A percentile compares a stretch with the other conserved stretches of the same genome.
Evolutionary conservation across 2,329 filamentous ascomycete species (phyloP).

Genomic region (Alternaria rosae): DNA sequence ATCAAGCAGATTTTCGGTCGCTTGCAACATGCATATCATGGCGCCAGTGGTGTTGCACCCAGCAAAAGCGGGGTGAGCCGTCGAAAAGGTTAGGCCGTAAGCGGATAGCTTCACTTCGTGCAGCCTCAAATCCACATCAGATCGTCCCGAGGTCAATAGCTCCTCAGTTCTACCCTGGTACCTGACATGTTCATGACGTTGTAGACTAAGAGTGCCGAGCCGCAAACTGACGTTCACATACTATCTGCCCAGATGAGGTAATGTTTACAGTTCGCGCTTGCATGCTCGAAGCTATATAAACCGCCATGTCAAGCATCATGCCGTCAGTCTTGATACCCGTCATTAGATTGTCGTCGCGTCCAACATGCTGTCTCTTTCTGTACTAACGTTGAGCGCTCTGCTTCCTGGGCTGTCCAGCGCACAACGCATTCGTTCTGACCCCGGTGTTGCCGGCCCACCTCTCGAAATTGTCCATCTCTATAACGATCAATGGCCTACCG

Average conservation of each 20-base stretch:
- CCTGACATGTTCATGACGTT: constrained; percentile 35
- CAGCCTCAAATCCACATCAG: constrained; percentile 6
- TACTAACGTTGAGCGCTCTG: constrained; percentile 18
- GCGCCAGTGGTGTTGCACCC: constrained; percentile 2
- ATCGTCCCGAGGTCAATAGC: constrained; percentile 1
- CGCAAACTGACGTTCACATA: neutral
- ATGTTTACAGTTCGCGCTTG: constrained; percentile 10
- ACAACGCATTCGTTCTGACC: constrained; percentile 41
- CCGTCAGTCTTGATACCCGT: neutral
- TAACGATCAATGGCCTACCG: constrained; percentile 59
- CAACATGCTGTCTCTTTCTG: constrained; percentile 10
- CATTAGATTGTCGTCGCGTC: neutral
- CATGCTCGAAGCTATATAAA: constrained; percentile 9
- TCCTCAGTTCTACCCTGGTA: constrained; percentile 14
- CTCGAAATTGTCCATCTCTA: constrained; percentile 61
- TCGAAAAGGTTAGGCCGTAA: neutral
- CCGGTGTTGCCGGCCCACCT: constrained; percentile 51
- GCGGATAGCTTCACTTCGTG: constrained; percentile 3
- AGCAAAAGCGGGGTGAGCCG: constrained; percentile 9
- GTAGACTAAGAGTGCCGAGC: constrained; percentile 19
- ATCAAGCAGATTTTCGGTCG: neutral
- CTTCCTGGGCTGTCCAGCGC: constrained; percentile 20
- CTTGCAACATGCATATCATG: neutral
- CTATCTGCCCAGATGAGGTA: constrained; percentile 17
- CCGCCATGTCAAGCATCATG: neutral